Percentiles rank a stretch among this genome's conserved stretches.
phyloP scores from a whole-genome alignment of 2,329 filamentous ascomycete genomes.

The Talaromyces amestolkiae region DNA sequence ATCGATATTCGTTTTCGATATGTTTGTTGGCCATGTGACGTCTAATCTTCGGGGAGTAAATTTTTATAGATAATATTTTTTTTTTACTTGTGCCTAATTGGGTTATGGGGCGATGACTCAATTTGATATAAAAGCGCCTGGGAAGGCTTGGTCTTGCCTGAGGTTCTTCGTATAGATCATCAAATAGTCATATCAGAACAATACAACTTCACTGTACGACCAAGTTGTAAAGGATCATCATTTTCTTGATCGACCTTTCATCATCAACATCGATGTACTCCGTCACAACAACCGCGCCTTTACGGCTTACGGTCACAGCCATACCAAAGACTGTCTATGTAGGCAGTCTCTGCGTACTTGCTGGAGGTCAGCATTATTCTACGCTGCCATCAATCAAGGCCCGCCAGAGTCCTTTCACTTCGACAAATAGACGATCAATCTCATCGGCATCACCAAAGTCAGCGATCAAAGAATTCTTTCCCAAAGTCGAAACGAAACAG shows the following conservation, averaged over 20 bases:
- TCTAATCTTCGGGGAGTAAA: background rate
- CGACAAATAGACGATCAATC: conserved; percentile 20
- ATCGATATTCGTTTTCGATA: background rate
- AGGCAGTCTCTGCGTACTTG: conserved; percentile 14
- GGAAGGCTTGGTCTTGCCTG: background rate
- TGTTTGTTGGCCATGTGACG: conserved; percentile 10
- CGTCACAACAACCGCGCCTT: conserved; percentile 24
- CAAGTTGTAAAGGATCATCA: background rate
- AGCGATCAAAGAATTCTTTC: conserved; percentile 56
- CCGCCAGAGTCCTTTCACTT: conserved; percentile 23
- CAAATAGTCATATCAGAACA: background rate
- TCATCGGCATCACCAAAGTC: conserved; percentile 35
- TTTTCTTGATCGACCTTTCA: background rate
- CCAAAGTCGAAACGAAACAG: conserved; percentile 54
- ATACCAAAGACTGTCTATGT: conserved; percentile 26
- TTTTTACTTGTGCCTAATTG: background rate
- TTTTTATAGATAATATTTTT: background rate
- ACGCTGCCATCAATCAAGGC: conserved; percentile 29
- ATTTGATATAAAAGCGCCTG: conserved; percentile 10
- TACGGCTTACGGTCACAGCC: conserved; percentile 26
- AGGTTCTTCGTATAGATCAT: background rate
- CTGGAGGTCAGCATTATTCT: conserved; percentile 21
- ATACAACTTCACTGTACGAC: background rate
- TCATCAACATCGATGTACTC: conserved; percentile 25
- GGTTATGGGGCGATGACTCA: background rate